phyloP scores from a whole-genome alignment of 192 early-diverging fungal genomes.

The Gigaspora rosea region DNA sequence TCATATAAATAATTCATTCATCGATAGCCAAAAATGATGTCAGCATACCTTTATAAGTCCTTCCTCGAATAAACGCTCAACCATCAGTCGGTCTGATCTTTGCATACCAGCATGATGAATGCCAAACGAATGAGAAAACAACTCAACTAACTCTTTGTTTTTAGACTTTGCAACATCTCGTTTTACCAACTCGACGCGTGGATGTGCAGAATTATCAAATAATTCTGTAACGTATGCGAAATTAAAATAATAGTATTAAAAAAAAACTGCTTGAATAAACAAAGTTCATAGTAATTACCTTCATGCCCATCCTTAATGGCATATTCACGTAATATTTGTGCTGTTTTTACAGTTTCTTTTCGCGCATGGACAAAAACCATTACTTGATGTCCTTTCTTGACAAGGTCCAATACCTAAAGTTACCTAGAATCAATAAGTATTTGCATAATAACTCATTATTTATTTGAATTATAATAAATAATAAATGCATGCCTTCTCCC shows the following conservation, averaged over 20 bases:
- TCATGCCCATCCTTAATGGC: constrained; percentile 62
- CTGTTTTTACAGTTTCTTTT: constrained; percentile 97
- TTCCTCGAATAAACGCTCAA: constrained; percentile 87
- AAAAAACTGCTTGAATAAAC: background rate
- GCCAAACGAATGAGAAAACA: constrained; percentile 81
- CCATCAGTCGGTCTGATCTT: constrained; percentile 80
- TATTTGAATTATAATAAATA: constrained; percentile 28
- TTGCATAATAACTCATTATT: background rate
- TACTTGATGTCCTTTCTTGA: constrained; percentile 89
- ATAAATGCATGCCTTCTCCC: constrained; percentile 62
- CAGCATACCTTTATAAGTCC: constrained; percentile 66
- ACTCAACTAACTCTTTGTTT: constrained; percentile 86
- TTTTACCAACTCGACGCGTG: constrained; percentile 50
- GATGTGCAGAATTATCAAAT: constrained; percentile 61
- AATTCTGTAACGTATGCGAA: constrained; percentile 42
- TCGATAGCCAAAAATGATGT: background rate
- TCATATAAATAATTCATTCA: background rate
- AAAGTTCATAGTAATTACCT: constrained; percentile 40
- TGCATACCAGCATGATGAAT: constrained; percentile 99
- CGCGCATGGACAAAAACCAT: constrained; percentile 99
- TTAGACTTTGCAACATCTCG: constrained; percentile 71
- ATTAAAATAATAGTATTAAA: background rate
- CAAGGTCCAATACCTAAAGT: constrained; percentile 58
- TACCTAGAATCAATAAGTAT: background rate
- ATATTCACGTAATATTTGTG: constrained; percentile 75